Conservation (phyloP, 2,329 filamentous ascomycete genomes). For the Fusarium sp. region DNA sequence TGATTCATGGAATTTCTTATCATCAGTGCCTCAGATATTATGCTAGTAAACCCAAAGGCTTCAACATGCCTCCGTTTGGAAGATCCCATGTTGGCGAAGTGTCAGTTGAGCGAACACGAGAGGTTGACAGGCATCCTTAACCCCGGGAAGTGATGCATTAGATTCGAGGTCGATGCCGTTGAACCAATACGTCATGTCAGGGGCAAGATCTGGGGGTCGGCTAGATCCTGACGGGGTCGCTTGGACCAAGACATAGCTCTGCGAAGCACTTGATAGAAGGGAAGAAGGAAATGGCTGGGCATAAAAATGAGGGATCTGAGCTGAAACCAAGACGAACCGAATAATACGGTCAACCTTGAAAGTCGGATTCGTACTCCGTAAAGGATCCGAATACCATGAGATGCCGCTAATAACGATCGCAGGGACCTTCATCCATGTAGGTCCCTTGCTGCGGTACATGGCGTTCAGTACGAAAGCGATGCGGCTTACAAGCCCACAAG, state of each 20-base stretch:
- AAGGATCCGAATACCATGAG: neutral
- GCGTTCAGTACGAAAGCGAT: constrained; percentile 3
- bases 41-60: neutral
- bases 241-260: constrained; percentile 1
- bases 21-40: neutral
- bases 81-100: neutral
- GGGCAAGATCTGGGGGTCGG: constrained; percentile 13
- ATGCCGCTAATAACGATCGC: constrained; percentile 24
- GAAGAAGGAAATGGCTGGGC: constrained; percentile 10
- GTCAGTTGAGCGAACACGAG: constrained; percentile 33
- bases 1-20: neutral
- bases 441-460: neutral
- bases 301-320: constrained; percentile 14
- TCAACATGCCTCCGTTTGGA: neutral
- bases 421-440: constrained; percentile 7
- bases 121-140: constrained; percentile 11
- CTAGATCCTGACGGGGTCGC: constrained; percentile 12
- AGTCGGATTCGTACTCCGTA: neutral
- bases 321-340: constrained; percentile 1
- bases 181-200: constrained; percentile 6
- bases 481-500: constrained; percentile 19
- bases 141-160: constrained; percentile 11
- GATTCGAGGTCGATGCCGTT: constrained; percentile 17
- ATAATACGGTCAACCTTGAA: neutral
- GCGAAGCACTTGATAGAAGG: neutral